These are phyloP conservation scores for Puya raimondii DNA, from an alignment of 176 grass and related monocot genomes.

Conservation along the genomic window DNA sequence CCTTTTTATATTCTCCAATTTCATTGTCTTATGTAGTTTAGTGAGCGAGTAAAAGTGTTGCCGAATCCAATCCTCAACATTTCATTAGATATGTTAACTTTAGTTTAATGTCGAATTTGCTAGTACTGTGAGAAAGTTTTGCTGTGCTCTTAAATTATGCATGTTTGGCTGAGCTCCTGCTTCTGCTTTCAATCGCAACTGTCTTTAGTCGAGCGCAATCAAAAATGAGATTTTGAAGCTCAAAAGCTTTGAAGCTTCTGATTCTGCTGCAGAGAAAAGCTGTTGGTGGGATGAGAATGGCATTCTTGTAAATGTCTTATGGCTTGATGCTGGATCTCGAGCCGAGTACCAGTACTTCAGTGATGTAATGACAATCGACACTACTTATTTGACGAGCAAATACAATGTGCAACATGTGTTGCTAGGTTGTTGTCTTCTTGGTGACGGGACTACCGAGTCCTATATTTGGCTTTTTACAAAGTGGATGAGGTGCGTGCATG, in stretches of 20 bases:
- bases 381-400: constrained; percentile 4
- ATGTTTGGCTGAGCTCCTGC: too few relatives aligned
- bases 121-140: too few relatives aligned
- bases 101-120: too few relatives aligned
- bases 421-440: constrained; percentile 3
- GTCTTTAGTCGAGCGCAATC: too few relatives aligned
- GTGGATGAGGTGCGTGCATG: not conserved
- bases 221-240: too few relatives aligned
- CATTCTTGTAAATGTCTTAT: constrained; percentile 21
- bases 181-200: too few relatives aligned
- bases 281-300: constrained; percentile 7
- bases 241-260: too few relatives aligned
- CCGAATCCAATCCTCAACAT: not conserved
- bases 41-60: not conserved
- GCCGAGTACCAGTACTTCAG: constrained; percentile 22
- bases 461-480: constrained; percentile 2
- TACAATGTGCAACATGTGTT: constrained; percentile 3
- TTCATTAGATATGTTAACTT: too few relatives aligned
- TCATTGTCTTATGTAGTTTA: too few relatives aligned
- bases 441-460: not conserved
- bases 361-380: constrained; percentile 29
- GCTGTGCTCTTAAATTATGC: too few relatives aligned
- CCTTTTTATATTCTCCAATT: too few relatives aligned
- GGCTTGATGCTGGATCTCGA: constrained; percentile 22
- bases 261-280: too few relatives aligned